phyloP scores from a whole-genome alignment of 495 filamentous ascomycete genomes.

The Annulohypoxylon stygium region DNA sequence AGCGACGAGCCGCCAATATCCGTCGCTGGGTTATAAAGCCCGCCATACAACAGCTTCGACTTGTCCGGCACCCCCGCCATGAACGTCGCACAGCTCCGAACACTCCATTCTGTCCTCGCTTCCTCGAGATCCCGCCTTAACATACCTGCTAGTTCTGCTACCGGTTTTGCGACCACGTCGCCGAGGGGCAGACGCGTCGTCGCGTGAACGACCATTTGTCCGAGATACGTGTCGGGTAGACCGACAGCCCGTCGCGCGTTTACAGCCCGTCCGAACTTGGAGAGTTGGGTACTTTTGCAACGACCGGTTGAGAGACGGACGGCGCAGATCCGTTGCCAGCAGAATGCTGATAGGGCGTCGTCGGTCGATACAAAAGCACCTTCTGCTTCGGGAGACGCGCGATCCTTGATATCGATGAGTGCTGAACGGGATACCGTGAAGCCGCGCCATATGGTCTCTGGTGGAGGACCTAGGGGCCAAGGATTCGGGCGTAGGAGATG shows the following conservation, averaged over 20 bases:
- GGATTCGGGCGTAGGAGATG: conserved; percentile 3
- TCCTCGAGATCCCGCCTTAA: neutral
- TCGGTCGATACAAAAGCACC: neutral
- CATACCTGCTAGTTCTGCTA: neutral
- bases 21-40: conserved; percentile 6
- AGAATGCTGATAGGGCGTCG: conserved; percentile 15
- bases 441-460: neutral
- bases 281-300: neutral
- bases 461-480: neutral
- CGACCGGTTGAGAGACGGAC: neutral
- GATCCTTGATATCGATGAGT: conserved; percentile 3
- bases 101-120: conserved; percentile 1
- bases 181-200: neutral
- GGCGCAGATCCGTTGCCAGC: conserved; percentile 9
- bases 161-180: neutral
- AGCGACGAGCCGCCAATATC: conserved; percentile 4
- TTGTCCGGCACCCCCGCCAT: neutral
- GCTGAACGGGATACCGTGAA: conserved; percentile 2
- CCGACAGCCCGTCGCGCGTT: neutral
- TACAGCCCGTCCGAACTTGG: conserved; percentile 7
- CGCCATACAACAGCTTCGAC: conserved; percentile 5
- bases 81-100: conserved; percentile 19
- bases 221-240: neutral
- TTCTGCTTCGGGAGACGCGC: neutral
- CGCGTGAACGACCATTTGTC: conserved; percentile 6